phyloP scores from a whole-genome alignment of 768 basidiomycete genomes.

The Phylloporus sp. region DNA sequence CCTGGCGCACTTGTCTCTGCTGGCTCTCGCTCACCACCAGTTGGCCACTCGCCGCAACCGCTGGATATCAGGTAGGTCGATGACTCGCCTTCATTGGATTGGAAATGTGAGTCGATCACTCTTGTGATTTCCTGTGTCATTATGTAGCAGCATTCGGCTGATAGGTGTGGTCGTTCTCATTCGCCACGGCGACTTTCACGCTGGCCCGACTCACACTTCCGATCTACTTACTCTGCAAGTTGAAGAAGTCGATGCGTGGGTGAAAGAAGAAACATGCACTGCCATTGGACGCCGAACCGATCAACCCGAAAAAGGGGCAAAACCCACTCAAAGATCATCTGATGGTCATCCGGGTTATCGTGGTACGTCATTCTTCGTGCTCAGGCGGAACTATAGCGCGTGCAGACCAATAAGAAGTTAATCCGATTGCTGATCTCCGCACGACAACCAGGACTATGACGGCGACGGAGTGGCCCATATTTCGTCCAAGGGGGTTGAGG shows the following conservation, averaged over 20 bases:
- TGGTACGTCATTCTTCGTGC: slow-evolving; percentile 9
- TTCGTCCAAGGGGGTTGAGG: background rate
- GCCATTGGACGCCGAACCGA: slow-evolving; percentile 13
- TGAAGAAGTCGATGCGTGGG: slow-evolving; percentile 6
- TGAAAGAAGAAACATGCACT: slow-evolving; percentile 11
- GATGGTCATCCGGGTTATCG: background rate
- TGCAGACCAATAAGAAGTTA: background rate
- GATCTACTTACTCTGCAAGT: background rate
- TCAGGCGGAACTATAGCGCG: background rate
- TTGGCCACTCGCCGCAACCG: slow-evolving; percentile 1
- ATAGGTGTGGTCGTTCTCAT: slow-evolving; percentile 7
- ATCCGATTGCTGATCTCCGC: background rate
- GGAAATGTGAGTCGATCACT: slow-evolving; percentile 22
- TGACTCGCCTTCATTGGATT: slow-evolving; percentile 13
- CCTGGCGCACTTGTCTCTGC: slow-evolving; percentile 1
- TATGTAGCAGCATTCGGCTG: slow-evolving; percentile 6
- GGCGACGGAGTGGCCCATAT: background rate
- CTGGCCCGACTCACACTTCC: slow-evolving; percentile 5
- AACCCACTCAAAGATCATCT: slow-evolving; percentile 12
- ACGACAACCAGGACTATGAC: background rate
- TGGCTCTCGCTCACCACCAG: background rate
- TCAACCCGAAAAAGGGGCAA: slow-evolving; percentile 7
- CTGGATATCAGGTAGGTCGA: too few relatives aligned
- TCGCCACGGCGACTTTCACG: slow-evolving; percentile 1
- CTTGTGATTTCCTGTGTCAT: slow-evolving; percentile 4